Base-by-base conservation (phyloP, 2,329 filamentous ascomycete genomes). In the Talaromyces amestolkiae region DNA sequence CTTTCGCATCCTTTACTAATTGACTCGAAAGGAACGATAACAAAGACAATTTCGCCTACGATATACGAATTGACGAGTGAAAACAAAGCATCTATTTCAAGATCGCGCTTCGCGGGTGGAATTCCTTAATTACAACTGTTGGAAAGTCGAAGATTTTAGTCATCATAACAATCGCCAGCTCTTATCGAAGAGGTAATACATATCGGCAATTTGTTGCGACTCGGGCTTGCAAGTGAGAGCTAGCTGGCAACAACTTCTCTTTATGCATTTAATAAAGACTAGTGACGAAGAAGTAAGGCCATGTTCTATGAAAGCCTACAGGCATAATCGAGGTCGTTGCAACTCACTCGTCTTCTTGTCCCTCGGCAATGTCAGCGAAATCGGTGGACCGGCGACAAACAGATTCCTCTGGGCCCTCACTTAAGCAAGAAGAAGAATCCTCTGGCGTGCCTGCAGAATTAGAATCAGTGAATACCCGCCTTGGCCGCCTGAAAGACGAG, bases 331-430 rank as follows among this genome's bases (percentile, higher is more conserved):
- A 39, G n/a, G 22, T n/a, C 41, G 22, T 59, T 31, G 60, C 64
- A 66, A 59, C 27, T 49, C 51, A 51, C 63, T 58, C 35, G 15
- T 61, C 22, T 58, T 49, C 45, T 58, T 61, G 58, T 51, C 64
- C 35, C 27, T 62, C 24, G 77, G 77, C 76, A 73, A 79, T 79
- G 77, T 78, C 77, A 73, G 75, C 73, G 73, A 74, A 77, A 71
- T 70, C 70, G 68, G 69, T 68, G 65, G 69, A 70, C 71, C 69
- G 72, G 68, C 66, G 71, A 67, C 64, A 71, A 65, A 69, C 66
- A 69, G 72, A 66, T 68, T 66, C 64, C 61, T 68, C 71, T 65
- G 70, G 69, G 69, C 69, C 69, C 22, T 59, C 56, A 27, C 43
- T 45, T 39, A 43, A 27, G 13, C 37, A 59, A 59, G 56, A 39